Evolutionary conservation across 768 basidiomycete species (phyloP).

Genomic region (Boletus reticulatus): DNA sequence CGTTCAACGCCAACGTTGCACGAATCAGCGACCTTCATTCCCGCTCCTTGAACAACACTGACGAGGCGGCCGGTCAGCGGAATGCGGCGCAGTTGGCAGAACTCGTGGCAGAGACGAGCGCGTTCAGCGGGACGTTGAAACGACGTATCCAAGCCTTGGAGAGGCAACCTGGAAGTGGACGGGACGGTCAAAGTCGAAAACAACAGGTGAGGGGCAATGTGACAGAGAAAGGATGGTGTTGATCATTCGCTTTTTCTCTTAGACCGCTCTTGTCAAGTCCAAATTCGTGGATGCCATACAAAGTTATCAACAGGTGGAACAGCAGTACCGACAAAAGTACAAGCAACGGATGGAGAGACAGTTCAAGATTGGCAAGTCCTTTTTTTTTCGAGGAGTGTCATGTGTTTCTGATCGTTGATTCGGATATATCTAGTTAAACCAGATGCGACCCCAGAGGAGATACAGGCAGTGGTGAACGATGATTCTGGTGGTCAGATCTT

Average conservation of each 20-base stretch:
- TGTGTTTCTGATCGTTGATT: not conserved
- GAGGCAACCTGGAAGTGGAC: constrained; percentile 57
- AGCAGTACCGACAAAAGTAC: constrained; percentile 73
- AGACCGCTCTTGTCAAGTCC: constrained; percentile 64
- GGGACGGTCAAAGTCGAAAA: constrained; percentile 71
- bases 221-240: constrained; percentile 5
- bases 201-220: constrained; percentile 54
- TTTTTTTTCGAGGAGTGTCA: not conserved
- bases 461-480: constrained; percentile 83
- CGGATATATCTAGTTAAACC: constrained; percentile 67
- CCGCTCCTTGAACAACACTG: constrained; percentile 72
- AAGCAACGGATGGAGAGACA: constrained; percentile 84
- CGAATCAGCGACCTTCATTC: constrained; percentile 73
- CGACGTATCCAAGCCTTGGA: constrained; percentile 70
- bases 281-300: constrained; percentile 88
- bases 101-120: constrained; percentile 69
- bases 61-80: constrained; percentile 61
- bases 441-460: constrained; percentile 86
- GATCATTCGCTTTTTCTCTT: constrained; percentile 4
- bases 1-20: constrained; percentile 67
- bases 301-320: constrained; percentile 79
- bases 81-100: constrained; percentile 63
- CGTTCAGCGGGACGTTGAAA: constrained; percentile 67
- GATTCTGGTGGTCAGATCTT: constrained; percentile 84
- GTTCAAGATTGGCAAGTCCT: constrained; percentile 71